phyloP scores from a whole-genome alignment of 306 rosid genomes.

The Casuarina cunninghamiana region DNA sequence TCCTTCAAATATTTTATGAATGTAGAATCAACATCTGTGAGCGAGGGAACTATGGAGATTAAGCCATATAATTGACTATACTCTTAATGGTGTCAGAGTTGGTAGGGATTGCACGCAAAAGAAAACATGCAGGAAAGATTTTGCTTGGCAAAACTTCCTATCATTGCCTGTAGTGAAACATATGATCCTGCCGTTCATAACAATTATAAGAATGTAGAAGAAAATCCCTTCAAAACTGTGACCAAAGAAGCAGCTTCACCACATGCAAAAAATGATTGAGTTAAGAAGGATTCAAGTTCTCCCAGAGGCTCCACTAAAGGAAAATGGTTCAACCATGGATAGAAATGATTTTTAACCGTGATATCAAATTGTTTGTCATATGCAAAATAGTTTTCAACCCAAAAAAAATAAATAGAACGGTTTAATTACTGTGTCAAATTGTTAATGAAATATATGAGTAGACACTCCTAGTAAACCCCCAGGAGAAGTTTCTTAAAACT shows the following conservation, averaged over 20 bases:
- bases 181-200: not conserved
- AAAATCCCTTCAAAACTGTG: not conserved
- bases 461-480: constrained; percentile 19
- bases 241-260: not conserved
- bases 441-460: not conserved
- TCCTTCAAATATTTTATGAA: too few species aligned
- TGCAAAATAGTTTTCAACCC: not conserved
- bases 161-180: not conserved
- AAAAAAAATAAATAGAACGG: constrained; percentile 1
- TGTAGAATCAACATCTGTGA: not conserved
- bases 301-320: not conserved
- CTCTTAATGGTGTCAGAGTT: not conserved
- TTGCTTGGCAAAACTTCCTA: not conserved
- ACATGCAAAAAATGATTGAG: not conserved
- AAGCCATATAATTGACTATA: not conserved
- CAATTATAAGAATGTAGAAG: not conserved
- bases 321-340: not conserved
- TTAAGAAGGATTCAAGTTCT: not conserved
- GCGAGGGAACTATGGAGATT: not conserved
- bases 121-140: not conserved
- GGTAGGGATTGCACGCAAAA: not conserved
- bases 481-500: constrained; percentile 9
- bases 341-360: not conserved
- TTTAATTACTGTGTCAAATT: not conserved
- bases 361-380: too few species aligned